phyloP scores from a whole-genome alignment of 2,329 filamentous ascomycete genomes.

The Seiridium unicorne region DNA sequence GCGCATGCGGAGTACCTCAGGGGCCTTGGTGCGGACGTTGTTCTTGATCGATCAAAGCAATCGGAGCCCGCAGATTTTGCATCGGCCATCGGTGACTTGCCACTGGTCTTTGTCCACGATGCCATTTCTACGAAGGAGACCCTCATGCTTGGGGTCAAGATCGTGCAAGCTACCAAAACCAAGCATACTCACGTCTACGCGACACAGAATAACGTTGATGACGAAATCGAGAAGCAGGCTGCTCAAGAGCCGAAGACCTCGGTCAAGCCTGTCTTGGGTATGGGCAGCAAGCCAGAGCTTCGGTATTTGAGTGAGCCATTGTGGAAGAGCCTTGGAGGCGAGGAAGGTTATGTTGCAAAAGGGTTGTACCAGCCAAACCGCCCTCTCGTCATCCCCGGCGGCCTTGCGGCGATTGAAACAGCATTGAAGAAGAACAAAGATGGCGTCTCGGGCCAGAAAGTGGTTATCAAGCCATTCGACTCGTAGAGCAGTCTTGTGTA shows the following conservation, averaged over 20 bases:
- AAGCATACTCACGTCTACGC: conserved; percentile 15
- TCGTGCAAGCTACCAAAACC: conserved; percentile 17
- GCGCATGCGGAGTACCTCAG: conserved; percentile 19
- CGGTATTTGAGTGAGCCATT: conserved; percentile 28
- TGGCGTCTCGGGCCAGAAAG: conserved; percentile 24
- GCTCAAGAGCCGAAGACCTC: not conserved
- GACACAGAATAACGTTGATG: conserved; percentile 11
- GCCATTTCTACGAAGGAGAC: conserved; percentile 26
- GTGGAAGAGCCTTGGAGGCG: conserved; percentile 21
- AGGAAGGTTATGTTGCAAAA: conserved; percentile 28
- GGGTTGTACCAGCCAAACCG: conserved; percentile 27
- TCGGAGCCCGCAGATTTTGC: conserved; percentile 19
- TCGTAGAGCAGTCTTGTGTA: not conserved
- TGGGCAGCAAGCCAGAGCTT: conserved; percentile 24
- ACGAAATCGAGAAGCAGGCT: conserved; percentile 14
- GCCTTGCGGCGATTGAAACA: conserved; percentile 22
- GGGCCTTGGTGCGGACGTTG: conserved; percentile 23
- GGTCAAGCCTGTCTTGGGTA: conserved; percentile 7
- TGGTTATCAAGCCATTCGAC: conserved; percentile 16
- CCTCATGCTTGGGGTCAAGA: conserved; percentile 27
- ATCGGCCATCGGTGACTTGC: conserved; percentile 20
- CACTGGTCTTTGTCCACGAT: conserved; percentile 29
- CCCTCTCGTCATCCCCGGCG: conserved; percentile 23
- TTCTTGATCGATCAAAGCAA: conserved; percentile 20
- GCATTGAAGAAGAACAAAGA: conserved; percentile 23